Evolutionary conservation across 306 rosid genomes (phyloP), one percentile per base, ranked within the genome.

Genomic region (Trifolium repens): DNA sequence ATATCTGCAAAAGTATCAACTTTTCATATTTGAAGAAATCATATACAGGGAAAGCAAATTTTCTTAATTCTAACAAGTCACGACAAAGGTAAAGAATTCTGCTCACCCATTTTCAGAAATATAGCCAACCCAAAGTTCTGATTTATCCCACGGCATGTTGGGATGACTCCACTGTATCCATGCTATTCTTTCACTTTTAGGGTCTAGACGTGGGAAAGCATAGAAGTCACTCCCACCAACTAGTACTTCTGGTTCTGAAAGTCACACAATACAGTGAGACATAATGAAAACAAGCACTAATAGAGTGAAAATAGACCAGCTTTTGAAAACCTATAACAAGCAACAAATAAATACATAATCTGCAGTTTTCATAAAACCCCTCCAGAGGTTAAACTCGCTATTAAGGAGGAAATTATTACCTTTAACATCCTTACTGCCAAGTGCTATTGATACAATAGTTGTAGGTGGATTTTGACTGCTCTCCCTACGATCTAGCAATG

Each of bases 121-220:
- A 85, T 92, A 90, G 50, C 99, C 98, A 81, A 96, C 96, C 96
- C 98, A 92, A 69, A 96, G 97, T 81, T 96, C 89, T 73, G 99
- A 71, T 84, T 66, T 89, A 85, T 96, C 99, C 99, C 99, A 92
- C 8, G 91, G 98, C 99, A 94, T 92, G 85, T 89, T 85, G 74
- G 99, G 99, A 81, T 89, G 99, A 77, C 74, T 68, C 98, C 99
- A 94, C 80, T 94, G 96, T 73, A 94, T 89, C 99, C 99, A 94
- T 49, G 98, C 96, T 39, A 96, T 67, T 46, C 90, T 83, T 83
- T 90, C 89, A 73, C 91, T 83, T 73, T 81, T 92, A 5, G 84
- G 68, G 44, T 92, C 99, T 77, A 94, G 42, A 35, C 96, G 96
- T 13, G 97, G 98, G 87, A 90, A 94, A 81, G 97, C 99, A 83